phyloP scores from a whole-genome alignment of 345 rosid genomes.

The Trapa incisa region DNA sequence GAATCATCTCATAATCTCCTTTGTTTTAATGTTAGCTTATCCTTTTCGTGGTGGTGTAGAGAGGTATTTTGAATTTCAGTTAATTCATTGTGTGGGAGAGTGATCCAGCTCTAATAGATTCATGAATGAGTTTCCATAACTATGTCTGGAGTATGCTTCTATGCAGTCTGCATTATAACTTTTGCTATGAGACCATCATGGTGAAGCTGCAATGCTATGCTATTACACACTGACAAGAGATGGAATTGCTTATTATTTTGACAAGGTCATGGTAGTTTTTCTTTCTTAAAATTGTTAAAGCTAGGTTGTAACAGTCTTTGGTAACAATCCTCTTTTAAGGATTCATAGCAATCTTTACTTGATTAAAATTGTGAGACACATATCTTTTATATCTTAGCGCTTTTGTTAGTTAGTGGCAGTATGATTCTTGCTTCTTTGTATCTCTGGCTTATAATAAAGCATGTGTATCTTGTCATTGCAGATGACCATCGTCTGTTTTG shows the following conservation, averaged over 20 bases:
- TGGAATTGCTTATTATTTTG: background rate
- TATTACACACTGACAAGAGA: background rate
- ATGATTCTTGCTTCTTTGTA: background rate
- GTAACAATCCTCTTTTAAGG: too few species aligned
- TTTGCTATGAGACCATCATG: background rate
- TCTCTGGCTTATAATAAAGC: background rate
- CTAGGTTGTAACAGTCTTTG: background rate
- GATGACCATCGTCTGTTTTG: constrained; percentile 92
- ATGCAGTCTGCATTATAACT: background rate
- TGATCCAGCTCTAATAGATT: background rate
- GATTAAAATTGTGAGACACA: background rate
- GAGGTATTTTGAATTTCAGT: too few species aligned
- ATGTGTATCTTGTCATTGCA: constrained; percentile 15
- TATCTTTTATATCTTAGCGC: background rate
- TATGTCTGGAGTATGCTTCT: too few species aligned
- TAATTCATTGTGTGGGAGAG: background rate
- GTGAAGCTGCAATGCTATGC: background rate
- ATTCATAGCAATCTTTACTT: background rate
- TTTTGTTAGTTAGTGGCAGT: background rate
- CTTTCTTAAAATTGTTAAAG: background rate
- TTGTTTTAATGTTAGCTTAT: background rate
- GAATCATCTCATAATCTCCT: constrained; percentile 3
- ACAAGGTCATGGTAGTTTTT: background rate
- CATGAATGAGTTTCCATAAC: background rate
- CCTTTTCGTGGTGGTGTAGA: too few species aligned